These are phyloP conservation scores for Sarocladiaceae sp. DNA, from an alignment of 2,329 filamentous ascomycete genomes.

Conservation along the genomic window DNA sequence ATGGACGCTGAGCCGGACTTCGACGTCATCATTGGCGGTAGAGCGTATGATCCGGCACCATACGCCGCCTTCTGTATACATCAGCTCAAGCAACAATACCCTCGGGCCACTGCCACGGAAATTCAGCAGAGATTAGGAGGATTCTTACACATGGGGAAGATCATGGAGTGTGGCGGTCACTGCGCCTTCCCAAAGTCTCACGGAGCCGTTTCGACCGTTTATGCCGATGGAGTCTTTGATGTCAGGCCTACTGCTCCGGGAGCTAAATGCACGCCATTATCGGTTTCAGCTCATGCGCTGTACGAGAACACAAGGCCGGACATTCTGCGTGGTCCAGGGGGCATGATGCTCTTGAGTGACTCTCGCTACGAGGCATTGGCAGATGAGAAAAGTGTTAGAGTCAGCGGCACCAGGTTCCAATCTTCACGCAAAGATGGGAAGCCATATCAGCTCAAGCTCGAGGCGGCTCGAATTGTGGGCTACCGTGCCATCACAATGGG, in stretches of 20 bases:
- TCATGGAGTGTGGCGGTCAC: slow-evolving; percentile 47
- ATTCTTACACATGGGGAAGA: slow-evolving; percentile 46
- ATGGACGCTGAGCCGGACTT: slow-evolving; percentile 33
- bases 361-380: slow-evolving; percentile 18
- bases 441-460: slow-evolving; percentile 43
- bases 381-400: slow-evolving; percentile 6
- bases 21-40: slow-evolving; percentile 40
- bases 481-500: slow-evolving; percentile 41
- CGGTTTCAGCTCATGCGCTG: slow-evolving; percentile 48
- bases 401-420: slow-evolving; percentile 21
- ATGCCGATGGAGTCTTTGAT: slow-evolving; percentile 39
- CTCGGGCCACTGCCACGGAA: background rate
- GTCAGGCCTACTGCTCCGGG: slow-evolving; percentile 34
- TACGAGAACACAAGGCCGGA: slow-evolving; percentile 53
- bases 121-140: slow-evolving; percentile 21
- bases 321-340: slow-evolving; percentile 44
- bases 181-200: slow-evolving; percentile 44
- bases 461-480: slow-evolving; percentile 36
- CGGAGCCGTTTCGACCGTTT: slow-evolving; percentile 36
- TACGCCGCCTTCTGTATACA: slow-evolving; percentile 25
- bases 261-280: slow-evolving; percentile 39
- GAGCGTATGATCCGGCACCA: slow-evolving; percentile 31
- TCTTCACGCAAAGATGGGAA: slow-evolving; percentile 11
- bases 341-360: slow-evolving; percentile 38
- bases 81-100: slow-evolving; percentile 12